Evolutionary conservation across 2,329 filamentous ascomycete genomes (phyloP), one percentile per base, ranked within the genome.

Genomic region (Monosporascus sp.): DNA sequence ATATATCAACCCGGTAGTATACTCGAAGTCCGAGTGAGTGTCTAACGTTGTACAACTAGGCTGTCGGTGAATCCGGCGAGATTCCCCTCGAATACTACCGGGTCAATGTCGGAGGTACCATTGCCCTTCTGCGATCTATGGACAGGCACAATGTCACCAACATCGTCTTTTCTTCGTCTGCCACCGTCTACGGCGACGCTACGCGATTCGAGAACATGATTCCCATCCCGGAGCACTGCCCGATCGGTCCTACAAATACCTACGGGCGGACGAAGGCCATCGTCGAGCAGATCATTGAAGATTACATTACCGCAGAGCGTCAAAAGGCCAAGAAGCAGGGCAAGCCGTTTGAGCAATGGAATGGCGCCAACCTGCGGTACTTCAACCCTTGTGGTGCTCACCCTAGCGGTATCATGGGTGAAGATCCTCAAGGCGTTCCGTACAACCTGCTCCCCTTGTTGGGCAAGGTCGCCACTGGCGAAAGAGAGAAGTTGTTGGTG

Each of bases 201-300:
- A 97, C 94, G 46, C 89, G 91, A 69, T 90, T 97, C 76, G 86
- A 88, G 63, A 88, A 95, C 81, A 99, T 99, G 94, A 99, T 99
- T 61, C 94, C 94, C 60, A 99, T 99, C 68, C 94, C 94, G 50
- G 94, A 99, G 77, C 80, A 90, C 73, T 99, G 94, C 81, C 94
- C 95, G 56, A 90, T 96, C 59, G 93, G 91, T 50, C 91, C 94
- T 16, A 99, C 94, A 62, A 99, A 97, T 80, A 91, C 93, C 26
- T 99, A 99, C 75, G 95, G 94, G 59, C 91, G 91, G 74, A 99
- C 94, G 60, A 99, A 99, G 80, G 87, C 90, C 66, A 89, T 87
- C 62, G 91, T 96, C 59, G 94, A 99, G 79, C 82, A 80, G 61
- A 86, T 96, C 73, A 97, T 99, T 71, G 91, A 87, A 62, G 94